A percentile compares a stretch with the other conserved stretches of the same genome.
Evolutionary conservation across 129 eudicot genomes (phyloP).

Genomic region (Smallanthus sonchifolius): DNA sequence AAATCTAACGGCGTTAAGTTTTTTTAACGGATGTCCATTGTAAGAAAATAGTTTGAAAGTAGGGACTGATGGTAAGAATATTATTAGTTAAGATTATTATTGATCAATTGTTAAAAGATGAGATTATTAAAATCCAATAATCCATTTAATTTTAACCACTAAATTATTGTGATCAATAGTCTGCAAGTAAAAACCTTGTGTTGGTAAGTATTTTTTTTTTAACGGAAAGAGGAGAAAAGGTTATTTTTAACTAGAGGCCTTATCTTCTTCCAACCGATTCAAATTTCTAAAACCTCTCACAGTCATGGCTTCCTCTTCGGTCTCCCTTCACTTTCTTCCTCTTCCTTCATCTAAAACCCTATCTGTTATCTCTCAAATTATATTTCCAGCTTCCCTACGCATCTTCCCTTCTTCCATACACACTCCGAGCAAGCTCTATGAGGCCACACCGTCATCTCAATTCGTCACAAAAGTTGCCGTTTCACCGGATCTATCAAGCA

Average conservation of each 20-base stretch:
- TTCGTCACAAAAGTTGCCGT: slow-evolving; percentile 32
- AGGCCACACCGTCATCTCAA: slow-evolving; percentile 16
- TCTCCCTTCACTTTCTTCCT: slow-evolving; percentile 42
- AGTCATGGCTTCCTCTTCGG: slow-evolving; percentile 37
- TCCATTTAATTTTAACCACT: no score
- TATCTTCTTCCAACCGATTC: background rate
- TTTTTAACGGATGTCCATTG: no score
- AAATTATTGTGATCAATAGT: no score
- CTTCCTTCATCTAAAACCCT: slow-evolving; percentile 33
- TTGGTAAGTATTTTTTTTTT: no score
- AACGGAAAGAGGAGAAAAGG: no score
- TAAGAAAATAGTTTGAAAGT: no score
- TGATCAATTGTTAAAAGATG: no score
- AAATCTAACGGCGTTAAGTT: no score
- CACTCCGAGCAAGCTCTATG: slow-evolving; percentile 14
- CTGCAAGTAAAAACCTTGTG: no score
- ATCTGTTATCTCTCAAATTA: slow-evolving; percentile 2
- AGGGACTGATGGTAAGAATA: no score
- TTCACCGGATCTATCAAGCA: slow-evolving; percentile 24
- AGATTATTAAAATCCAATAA: no score
- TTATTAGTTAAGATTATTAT: no score
- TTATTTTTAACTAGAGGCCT: background rate
- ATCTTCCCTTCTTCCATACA: slow-evolving; percentile 21
- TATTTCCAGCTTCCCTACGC: slow-evolving; percentile 11
- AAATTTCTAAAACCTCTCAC: slow-evolving; percentile 8